Percentiles rank a stretch among this genome's conserved stretches.
Conservation (phyloP, 2,329 filamentous ascomycete species). For the Colletotrichum tabaci region DNA sequence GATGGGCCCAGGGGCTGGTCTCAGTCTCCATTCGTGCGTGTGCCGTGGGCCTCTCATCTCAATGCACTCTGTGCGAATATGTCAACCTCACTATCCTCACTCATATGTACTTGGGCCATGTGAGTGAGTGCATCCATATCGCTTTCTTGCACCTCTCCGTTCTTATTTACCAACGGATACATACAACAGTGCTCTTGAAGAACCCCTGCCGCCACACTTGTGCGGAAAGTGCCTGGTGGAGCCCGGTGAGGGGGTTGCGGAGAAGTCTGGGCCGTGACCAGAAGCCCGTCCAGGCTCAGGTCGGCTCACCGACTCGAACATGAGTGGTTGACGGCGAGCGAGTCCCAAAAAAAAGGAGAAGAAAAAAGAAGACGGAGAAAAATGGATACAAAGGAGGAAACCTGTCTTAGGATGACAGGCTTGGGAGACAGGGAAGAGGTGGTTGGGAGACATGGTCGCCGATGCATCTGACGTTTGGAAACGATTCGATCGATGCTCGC, state of each 20-base stretch:
- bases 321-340: slow-evolving; percentile 21
- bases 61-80: not conserved
- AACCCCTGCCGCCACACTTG: not conserved
- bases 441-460: slow-evolving; percentile 21
- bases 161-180: too few relatives aligned
- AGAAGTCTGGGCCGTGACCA: not conserved
- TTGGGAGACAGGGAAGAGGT: slow-evolving; percentile 28
- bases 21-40: not conserved
- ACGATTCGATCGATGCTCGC: not conserved
- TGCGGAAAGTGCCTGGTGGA: not conserved
- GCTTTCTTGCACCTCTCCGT: not conserved
- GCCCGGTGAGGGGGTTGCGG: slow-evolving; percentile 8
- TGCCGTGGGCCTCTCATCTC: not conserved
- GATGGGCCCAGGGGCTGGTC: slow-evolving; percentile 9
- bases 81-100: not conserved
- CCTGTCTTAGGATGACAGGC: slow-evolving; percentile 25
- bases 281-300: slow-evolving; percentile 2
- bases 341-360: not conserved
- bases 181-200: not conserved
- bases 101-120: not conserved
- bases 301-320: slow-evolving; percentile 22
- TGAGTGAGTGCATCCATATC: not conserved
- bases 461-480: slow-evolving; percentile 11
- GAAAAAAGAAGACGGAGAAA: too few relatives aligned
- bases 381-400: not conserved